Conservation (phyloP, 2,329 filamentous ascomycete genomes). For the Fusarium pseudograminearum region DNA sequence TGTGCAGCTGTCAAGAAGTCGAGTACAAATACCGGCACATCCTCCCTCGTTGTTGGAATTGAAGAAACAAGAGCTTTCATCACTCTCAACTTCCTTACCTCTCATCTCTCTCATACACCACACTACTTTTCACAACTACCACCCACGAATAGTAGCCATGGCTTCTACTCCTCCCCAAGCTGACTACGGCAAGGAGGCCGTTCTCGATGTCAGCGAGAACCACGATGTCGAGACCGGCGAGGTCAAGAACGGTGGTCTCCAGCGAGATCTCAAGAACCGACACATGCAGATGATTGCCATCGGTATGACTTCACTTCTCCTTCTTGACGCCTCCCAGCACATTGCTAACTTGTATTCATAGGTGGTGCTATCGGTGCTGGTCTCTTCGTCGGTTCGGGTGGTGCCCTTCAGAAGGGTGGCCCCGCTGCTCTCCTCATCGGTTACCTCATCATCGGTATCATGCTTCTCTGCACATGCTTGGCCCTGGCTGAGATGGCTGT, state of each 20-base stretch:
- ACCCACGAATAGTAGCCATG: conserved; percentile 20
- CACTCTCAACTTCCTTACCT: conserved; percentile 27
- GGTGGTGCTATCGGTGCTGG: conserved; percentile 71
- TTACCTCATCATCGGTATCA: conserved; percentile 60
- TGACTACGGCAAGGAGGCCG: conserved; percentile 41
- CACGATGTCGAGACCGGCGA: conserved; percentile 41
- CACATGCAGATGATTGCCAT: conserved; percentile 99
- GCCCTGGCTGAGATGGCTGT: conserved; percentile 93
- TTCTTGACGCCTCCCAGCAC: not conserved
- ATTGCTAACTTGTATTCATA: conserved; percentile 17
- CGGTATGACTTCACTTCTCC: conserved; percentile 49
- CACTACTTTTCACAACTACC: conserved; percentile 5
- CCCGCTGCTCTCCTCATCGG: conserved; percentile 83
- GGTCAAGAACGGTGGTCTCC: conserved; percentile 38
- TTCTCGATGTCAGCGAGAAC: conserved; percentile 29
- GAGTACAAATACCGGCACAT: conserved; percentile 36
- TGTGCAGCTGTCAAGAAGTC: conserved; percentile 12
- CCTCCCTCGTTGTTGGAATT: conserved; percentile 14
- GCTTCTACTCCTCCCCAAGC: conserved; percentile 31
- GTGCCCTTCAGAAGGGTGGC: conserved; percentile 76
- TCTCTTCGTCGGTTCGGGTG: conserved; percentile 86
- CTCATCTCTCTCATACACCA: conserved; percentile 2
- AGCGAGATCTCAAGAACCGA: conserved; percentile 79
- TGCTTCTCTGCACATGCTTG: conserved; percentile 73
- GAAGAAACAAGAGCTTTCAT: conserved; percentile 38